Base-by-base conservation (phyloP, 1,284 basidiomycete genomes). In the Mycocalia duriaeana region DNA sequence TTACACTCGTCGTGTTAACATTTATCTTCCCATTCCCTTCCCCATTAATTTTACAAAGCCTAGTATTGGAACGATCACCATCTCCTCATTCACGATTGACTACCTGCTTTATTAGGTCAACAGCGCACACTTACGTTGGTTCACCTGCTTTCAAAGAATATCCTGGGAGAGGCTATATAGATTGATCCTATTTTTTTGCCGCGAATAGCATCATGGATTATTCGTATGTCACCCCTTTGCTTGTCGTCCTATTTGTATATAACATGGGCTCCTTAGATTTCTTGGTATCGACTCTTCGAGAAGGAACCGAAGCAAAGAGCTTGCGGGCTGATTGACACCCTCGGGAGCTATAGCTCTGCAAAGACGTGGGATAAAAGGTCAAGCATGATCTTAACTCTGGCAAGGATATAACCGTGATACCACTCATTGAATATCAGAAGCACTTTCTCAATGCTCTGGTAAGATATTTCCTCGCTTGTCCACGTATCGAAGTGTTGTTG, bases 151-250 rank as follows among this genome's bases (percentile, higher is more conserved):
- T 87, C 85, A 4, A 88, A 87, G 57, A 64, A 75, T 18, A 73
- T 88, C 14, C 67, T 90, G 3, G 72, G 73, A 37, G 82, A 86
- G 53, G 85, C 86, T 1, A 71, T 90, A 49, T 74, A 67, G 54
- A 74, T 68, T 42, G 88, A 90, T 57, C 82, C 5, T 82, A 83
- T 7, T 91, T 85, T 57, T 68, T 91, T 36, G 73, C 83, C 0
- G 75, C 67, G 55, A 84, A 82, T 55, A 87, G 87, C 51, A 87
- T 90, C 56, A 89, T 90, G 85, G 88, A 91, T 57, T 91, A 90
- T 56, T 89, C 85, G 76, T 86, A 62, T 56, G 72, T 57, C 8
- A 31, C 25, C 9, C 11, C 26, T 23, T 11, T 34, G 36, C 16
- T 31, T 41, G 16, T n/a, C 24, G 4, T 20, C 3, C 8, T 20